Evolutionary conservation across 2,329 filamentous ascomycete species (phyloP), one percentile per base, ranked within the genome.

Genomic region (Verticillium longisporum): DNA sequence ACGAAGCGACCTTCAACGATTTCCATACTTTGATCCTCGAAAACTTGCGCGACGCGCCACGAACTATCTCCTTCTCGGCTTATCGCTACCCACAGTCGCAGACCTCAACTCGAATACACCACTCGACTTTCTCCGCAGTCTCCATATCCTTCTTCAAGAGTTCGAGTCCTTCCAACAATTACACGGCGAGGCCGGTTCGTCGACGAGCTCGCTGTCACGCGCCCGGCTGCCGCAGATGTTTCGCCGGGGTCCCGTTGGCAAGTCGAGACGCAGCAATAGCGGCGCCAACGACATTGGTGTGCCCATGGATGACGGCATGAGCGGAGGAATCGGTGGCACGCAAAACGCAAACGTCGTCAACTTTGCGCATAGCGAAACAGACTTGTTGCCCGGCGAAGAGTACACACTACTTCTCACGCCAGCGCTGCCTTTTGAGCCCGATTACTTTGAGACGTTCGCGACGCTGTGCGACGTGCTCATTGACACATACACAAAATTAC

Each of bases 381-480:
- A 92, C 65, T 80, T 92, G 26, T 78, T 90, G 1, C 88, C 90
- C 0, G 92, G 92, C 41, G 92, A 96, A 70, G 91, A 96, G 69
- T 99, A 97, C 73, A 86, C 87, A 0, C 88, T 94, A 72, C 81
- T 99, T 1, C 82, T 97, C 21, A 98, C 94, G n/a, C 95, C 95
- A 0, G 89, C 88, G 15, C 78, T 99, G 56, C 95, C 95, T 0
- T 99, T 99, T 71, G 93, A 98, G 66, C 95, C 95, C 0, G 95
- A 99, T 75, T 99, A 97, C 70, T 95, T 94, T 74, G 92, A 96
- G 77, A 97, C 93, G 0, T 98, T 98, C 77, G 89, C 92, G 14
- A 97, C 95, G 13, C 81, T 99, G 6, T 98, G 95, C 77, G 95
- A 99, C 71, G 91, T 96, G 2, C 78, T 99, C 63, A 96, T 97